These are phyloP conservation scores for Yarrowia deformans DNA, from an alignment of 805 yeast species.

Conservation along the genomic window DNA sequence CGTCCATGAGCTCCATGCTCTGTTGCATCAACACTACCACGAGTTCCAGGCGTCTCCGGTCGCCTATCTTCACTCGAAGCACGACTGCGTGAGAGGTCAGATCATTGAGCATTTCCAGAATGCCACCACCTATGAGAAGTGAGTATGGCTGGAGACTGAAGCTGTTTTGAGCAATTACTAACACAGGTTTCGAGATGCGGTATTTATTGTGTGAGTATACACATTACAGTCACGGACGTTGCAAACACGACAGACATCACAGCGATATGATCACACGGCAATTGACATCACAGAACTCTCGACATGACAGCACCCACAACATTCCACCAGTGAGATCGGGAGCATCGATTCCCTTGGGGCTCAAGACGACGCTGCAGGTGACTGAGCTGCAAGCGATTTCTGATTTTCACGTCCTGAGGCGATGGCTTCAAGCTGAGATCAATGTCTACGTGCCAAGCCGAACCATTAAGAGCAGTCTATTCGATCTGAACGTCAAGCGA, in stretches of 20 bases:
- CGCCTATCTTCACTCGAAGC: constrained; percentile 13
- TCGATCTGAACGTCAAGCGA: not conserved
- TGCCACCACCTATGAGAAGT: constrained; percentile 38
- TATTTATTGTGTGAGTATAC: constrained; percentile 39
- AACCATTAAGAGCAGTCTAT: not conserved
- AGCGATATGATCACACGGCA: not conserved
- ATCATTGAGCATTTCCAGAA: constrained; percentile 34
- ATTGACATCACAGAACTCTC: not conserved
- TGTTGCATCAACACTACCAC: constrained; percentile 28
- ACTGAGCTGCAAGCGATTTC: no score
- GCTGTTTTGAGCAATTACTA: not conserved
- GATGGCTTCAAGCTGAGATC: no score
- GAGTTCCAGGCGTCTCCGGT: constrained; percentile 38
- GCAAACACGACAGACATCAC: not conserved
- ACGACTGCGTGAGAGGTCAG: not conserved
- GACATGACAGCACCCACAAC: not conserved
- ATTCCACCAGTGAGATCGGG: not conserved
- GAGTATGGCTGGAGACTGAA: not conserved
- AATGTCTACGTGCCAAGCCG: not conserved
- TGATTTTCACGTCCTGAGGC: no score
- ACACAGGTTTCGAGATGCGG: constrained; percentile 40
- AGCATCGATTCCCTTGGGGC: not conserved
- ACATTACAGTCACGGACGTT: not conserved
- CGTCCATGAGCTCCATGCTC: constrained; percentile 29
- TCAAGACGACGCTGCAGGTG: no score